These are phyloP conservation scores for Flaveria robusta DNA, from an alignment of 129 eudicot species.

Conservation along the genomic window DNA sequence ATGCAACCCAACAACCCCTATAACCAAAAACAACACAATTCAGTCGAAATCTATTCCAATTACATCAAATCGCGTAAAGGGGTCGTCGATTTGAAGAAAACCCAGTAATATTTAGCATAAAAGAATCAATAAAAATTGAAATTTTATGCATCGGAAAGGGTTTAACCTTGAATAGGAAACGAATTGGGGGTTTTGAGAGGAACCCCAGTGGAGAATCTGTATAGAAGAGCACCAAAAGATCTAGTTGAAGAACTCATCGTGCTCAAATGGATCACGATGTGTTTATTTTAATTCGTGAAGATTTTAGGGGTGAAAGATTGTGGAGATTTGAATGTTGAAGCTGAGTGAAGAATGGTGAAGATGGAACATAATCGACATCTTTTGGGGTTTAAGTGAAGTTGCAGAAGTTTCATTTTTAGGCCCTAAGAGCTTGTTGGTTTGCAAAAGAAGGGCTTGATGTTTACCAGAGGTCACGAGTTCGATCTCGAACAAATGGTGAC, in stretches of 20 bases:
- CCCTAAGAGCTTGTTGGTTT: neutral
- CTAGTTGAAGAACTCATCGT: slow-evolving; percentile 42
- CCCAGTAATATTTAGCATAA: neutral
- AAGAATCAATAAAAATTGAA: neutral
- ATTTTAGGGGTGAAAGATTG: slow-evolving; percentile 17
- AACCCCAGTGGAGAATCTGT: slow-evolving; percentile 54
- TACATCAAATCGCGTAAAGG: neutral
- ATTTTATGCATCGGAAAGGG: slow-evolving; percentile 12
- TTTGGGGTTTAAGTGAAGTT: neutral
- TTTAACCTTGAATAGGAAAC: slow-evolving; percentile 42
- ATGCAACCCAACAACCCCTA: slow-evolving; percentile 47
- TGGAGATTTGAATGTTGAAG: slow-evolving; percentile 16
- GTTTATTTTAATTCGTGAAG: neutral
- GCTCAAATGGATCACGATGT: slow-evolving; percentile 33
- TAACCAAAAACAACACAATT: slow-evolving; percentile 1
- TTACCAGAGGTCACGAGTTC: too few species aligned
- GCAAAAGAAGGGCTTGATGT: neutral
- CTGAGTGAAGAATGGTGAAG: neutral
- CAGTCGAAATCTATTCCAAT: slow-evolving; percentile 6
- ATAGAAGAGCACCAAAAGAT: slow-evolving; percentile 48
- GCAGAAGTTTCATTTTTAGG: slow-evolving; percentile 4
- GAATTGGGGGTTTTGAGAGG: slow-evolving; percentile 43
- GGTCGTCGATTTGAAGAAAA: neutral
- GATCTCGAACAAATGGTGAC: too few species aligned
- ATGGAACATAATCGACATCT: neutral